These are phyloP conservation scores for Calvatia gigantea DNA, from an alignment of 768 basidiomycete species.

Conservation along the genomic window DNA sequence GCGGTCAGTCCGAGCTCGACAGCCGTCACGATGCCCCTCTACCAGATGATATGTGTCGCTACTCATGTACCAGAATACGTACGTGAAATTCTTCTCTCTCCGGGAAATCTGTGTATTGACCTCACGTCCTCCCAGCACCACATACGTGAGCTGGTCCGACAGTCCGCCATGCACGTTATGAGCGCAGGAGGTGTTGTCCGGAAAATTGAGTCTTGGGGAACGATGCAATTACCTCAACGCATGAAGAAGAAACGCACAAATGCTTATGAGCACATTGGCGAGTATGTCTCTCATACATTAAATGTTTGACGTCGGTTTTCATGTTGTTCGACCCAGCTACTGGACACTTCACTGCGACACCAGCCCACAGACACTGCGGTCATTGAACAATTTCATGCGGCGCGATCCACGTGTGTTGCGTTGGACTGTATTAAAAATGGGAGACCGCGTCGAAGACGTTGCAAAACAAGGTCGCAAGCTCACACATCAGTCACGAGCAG, in stretches of 20 bases:
- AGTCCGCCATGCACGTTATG: conserved; percentile 70
- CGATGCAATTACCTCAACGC: conserved; percentile 64
- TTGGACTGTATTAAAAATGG: conserved; percentile 78
- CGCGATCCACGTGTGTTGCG: conserved; percentile 81
- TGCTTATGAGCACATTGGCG: conserved; percentile 53
- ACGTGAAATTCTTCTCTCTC: conserved; percentile 24
- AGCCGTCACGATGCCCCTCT: conserved; percentile 68
- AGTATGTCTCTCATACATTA: conserved; percentile 50
- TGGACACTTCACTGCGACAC: conserved; percentile 93
- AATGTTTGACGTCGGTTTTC: background rate
- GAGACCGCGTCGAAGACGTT: conserved; percentile 68
- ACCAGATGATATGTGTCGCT: conserved; percentile 83
- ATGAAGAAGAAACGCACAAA: conserved; percentile 60
- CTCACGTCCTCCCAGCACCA: conserved; percentile 46
- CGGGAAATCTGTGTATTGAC: background rate
- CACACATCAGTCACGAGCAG: background rate
- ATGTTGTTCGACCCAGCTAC: conserved; percentile 50
- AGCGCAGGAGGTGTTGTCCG: conserved; percentile 79
- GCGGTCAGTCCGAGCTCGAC: background rate
- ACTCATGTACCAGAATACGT: conserved; percentile 76
- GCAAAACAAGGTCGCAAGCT: conserved; percentile 48
- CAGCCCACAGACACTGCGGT: conserved; percentile 63
- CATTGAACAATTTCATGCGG: conserved; percentile 65
- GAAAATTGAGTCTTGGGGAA: conserved; percentile 73
- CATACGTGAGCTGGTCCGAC: conserved; percentile 70